Evolutionary conservation across 2,329 filamentous ascomycete species (phyloP).

Genomic region (Penicillium thymicola): DNA sequence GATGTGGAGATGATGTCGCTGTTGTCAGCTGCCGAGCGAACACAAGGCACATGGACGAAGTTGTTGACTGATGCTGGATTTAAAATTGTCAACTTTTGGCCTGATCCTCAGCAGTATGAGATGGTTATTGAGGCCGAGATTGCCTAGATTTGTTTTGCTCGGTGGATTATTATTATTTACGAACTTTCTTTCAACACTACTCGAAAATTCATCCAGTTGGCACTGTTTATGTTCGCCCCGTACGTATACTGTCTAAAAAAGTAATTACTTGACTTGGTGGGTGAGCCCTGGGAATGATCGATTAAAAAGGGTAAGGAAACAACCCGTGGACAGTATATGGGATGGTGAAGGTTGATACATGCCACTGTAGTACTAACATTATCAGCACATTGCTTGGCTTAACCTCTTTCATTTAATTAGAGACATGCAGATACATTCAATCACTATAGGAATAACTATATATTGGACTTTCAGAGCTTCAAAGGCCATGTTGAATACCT

Average conservation of each 20-base stretch:
- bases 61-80: conserved; percentile 29
- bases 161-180: neutral
- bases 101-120: conserved; percentile 28
- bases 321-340: too few relatives aligned
- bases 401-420: neutral
- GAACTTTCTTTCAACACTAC: neutral
- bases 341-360: neutral
- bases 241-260: neutral
- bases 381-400: too few relatives aligned
- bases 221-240: neutral
- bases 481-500: too few relatives aligned
- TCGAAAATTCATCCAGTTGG: neutral
- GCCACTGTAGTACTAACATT: too few relatives aligned
- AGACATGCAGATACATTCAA: neutral
- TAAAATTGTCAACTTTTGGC: conserved; percentile 28
- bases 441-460: neutral
- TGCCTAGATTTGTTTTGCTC: neutral
- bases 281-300: neutral
- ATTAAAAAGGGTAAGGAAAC: neutral
- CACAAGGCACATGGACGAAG: conserved; percentile 26
- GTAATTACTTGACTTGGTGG: neutral
- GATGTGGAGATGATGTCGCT: conserved; percentile 45
- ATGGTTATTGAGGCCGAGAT: conserved; percentile 31
- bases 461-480: neutral
- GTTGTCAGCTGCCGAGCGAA: conserved; percentile 43